phyloP scores from a whole-genome alignment of 768 basidiomycete species.

The Leccinum disarticulatum region DNA sequence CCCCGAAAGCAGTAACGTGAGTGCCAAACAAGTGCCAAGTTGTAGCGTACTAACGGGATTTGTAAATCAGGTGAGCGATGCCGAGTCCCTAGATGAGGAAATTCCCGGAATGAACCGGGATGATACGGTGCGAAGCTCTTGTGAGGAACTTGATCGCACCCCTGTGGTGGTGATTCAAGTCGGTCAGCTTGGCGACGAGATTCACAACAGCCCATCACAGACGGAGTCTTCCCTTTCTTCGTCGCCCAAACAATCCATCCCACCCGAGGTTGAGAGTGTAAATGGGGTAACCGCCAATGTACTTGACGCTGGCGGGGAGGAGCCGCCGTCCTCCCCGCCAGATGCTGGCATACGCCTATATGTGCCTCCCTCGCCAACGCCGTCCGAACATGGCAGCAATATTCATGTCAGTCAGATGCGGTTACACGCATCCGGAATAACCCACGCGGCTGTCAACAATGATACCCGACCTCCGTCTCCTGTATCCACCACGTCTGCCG shows the following conservation, averaged over 20 bases:
- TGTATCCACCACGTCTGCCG: conserved; percentile 11
- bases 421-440: background rate
- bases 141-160: background rate
- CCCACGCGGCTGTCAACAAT: background rate
- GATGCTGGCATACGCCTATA: background rate
- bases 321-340: background rate
- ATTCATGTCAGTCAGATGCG: background rate
- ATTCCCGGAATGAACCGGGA: background rate
- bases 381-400: conserved; percentile 31
- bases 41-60: conserved; percentile 1
- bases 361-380: conserved; percentile 24
- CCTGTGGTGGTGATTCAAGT: background rate
- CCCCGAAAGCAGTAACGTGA: background rate
- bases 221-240: conserved; percentile 2
- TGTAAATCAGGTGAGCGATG: conserved; percentile 6
- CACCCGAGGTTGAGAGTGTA: background rate
- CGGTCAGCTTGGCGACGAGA: conserved; percentile 1
- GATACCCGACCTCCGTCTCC: conserved; percentile 14
- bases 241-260: conserved; percentile 1
- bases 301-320: background rate
- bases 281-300: background rate
- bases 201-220: background rate
- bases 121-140: background rate
- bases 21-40: conserved; percentile 6
- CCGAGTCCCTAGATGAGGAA: background rate